Evolutionary conservation across 495 filamentous ascomycete species (phyloP).

Genomic region (Podospora sp.): DNA sequence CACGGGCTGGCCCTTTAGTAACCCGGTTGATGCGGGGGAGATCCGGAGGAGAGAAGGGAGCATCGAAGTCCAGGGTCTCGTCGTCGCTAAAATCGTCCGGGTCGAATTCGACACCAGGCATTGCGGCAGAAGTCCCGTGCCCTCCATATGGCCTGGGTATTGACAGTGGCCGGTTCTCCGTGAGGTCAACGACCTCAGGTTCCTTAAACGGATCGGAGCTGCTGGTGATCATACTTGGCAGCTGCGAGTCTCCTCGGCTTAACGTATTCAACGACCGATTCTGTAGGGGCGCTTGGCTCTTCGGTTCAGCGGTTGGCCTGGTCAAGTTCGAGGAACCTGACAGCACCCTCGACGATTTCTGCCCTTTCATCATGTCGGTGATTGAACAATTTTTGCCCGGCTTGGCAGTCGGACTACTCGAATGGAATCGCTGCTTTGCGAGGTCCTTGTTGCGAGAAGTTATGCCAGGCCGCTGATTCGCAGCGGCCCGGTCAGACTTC

Average conservation of each 20-base stretch:
- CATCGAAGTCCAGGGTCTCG: conserved; percentile 61
- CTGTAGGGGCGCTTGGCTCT: not conserved
- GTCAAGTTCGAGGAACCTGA: not conserved
- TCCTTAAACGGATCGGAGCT: conserved; percentile 50
- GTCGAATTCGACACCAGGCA: conserved; percentile 50
- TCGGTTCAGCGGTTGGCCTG: not conserved
- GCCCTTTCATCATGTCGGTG: conserved; percentile 31
- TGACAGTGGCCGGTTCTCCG: conserved; percentile 16
- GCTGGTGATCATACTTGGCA: conserved; percentile 45
- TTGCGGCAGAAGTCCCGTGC: conserved; percentile 1
- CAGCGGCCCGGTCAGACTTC: conserved; percentile 21
- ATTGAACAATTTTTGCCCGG: conserved; percentile 39
- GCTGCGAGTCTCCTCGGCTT: conserved; percentile 11
- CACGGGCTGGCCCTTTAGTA: conserved; percentile 10
- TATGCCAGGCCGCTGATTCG: not conserved
- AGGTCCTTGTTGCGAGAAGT: conserved; percentile 32
- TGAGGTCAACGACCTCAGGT: conserved; percentile 30
- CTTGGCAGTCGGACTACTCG: conserved; percentile 44
- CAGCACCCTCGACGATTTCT: not conserved
- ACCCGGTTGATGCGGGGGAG: conserved; percentile 26
- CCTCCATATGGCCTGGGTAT: not conserved
- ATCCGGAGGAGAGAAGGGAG: conserved; percentile 48
- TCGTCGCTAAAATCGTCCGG: conserved; percentile 74
- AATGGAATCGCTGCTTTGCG: conserved; percentile 51
- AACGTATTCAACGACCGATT: not conserved